phyloP scores from a whole-genome alignment of 176 grass and related monocot genomes.

The Carex littledalei region DNA sequence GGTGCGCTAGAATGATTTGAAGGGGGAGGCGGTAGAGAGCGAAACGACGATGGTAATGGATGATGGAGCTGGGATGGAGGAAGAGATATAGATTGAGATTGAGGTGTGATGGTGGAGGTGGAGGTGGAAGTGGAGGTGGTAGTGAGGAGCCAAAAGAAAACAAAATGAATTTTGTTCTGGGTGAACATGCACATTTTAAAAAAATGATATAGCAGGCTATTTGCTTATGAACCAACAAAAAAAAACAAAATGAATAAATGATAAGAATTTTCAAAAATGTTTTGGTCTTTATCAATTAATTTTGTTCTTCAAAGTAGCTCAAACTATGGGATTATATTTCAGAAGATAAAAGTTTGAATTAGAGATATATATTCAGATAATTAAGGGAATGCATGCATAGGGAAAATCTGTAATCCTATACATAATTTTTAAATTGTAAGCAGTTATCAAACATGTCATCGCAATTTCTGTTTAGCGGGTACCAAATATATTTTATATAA shows the following conservation, averaged over 20 bases:
- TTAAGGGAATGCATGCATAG: no score
- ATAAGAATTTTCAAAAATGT: background rate
- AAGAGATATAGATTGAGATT: background rate
- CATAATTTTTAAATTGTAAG: no score
- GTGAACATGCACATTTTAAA: no score
- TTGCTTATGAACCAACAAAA: background rate
- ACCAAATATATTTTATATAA: no score
- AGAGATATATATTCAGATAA: no score
- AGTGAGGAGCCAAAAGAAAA: no score
- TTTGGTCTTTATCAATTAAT: background rate
- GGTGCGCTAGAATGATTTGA: background rate
- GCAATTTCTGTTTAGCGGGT: no score
- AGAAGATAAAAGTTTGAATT: no score
- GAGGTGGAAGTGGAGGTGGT: constrained; percentile 33
- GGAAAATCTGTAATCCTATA: no score
- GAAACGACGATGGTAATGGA: constrained; percentile 6
- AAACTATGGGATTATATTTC: background rate
- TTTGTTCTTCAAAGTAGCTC: background rate
- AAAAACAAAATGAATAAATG: background rate
- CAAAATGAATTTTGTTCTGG: no score
- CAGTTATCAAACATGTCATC: no score
- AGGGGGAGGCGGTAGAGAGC: background rate
- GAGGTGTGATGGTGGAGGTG: background rate
- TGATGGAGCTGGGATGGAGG: background rate
- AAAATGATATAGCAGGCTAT: background rate